Conservation (phyloP, 108 stramenopile genomes). For the Cyclotella cryptica region DNA sequence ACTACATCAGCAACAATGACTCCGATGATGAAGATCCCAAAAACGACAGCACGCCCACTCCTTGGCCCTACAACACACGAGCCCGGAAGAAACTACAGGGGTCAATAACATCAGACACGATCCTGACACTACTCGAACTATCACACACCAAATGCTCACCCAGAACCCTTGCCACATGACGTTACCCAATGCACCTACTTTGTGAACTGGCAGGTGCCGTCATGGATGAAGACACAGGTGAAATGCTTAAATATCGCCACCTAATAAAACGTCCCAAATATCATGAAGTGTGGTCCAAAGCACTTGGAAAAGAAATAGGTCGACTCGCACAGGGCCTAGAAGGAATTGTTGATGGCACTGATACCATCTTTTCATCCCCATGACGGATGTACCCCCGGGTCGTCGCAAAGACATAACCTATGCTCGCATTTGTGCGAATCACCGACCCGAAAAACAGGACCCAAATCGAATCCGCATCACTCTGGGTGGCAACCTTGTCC, state of each 20-base stretch:
- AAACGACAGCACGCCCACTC: neutral
- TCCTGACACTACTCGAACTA: neutral
- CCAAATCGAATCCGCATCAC: too few relatives aligned
- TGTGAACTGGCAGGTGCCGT: neutral
- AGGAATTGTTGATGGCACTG: neutral
- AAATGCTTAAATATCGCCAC: neutral
- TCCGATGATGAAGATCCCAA: neutral
- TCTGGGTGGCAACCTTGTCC: too few relatives aligned
- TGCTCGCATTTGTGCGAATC: too few relatives aligned
- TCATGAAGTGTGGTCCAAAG: neutral
- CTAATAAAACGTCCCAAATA: neutral
- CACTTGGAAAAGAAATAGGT: neutral
- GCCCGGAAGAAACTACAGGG: neutral
- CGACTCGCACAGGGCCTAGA: neutral
- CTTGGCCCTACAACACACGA: neutral
- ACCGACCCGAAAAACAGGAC: too few relatives aligned
- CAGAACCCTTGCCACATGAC: neutral
- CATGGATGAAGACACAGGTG: neutral
- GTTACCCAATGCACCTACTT: neutral
- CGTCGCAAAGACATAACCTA: neutral
- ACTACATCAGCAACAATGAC: neutral
- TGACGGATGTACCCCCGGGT: too few relatives aligned
- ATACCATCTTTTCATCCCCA: neutral
- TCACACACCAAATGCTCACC: neutral
- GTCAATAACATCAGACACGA: neutral